Percentiles rank a stretch among this genome's conserved stretches.
Evolutionary conservation across 257 asterid species (phyloP).

Genomic region (Solanum arcanum): DNA sequence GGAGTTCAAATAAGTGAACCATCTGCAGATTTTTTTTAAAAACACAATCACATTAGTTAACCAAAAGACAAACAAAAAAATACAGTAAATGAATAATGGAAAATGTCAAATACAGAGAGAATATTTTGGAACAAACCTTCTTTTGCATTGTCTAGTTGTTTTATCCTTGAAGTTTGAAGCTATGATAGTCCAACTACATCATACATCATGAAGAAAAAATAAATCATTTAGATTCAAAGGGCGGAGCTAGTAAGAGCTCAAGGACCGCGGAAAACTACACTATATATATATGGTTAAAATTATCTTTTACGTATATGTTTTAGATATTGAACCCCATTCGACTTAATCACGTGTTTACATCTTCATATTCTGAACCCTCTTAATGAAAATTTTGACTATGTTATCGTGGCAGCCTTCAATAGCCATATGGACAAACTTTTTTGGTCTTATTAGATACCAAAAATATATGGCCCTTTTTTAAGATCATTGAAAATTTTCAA

Average conservation of each 20-base stretch:
- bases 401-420: background rate
- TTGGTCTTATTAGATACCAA: background rate
- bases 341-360: too few relatives aligned
- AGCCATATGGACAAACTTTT: background rate
- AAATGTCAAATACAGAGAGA: background rate
- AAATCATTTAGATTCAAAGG: background rate
- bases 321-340: too few relatives aligned
- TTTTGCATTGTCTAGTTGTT: slow-evolving; percentile 94
- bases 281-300: too few relatives aligned
- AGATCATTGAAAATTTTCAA: background rate
- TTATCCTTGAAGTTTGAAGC: slow-evolving; percentile 89
- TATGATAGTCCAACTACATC: slow-evolving; percentile 73
- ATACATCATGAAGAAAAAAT: background rate
- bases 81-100: background rate
- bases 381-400: too few relatives aligned
- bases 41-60: background rate
- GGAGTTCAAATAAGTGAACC: slow-evolving; percentile 93
- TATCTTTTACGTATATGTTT: too few relatives aligned
- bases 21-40: slow-evolving; percentile 24
- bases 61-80: background rate
- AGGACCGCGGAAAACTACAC: too few relatives aligned
- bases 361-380: too few relatives aligned
- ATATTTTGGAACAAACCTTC: slow-evolving; percentile 51
- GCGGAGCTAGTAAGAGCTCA: background rate
- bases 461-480: background rate